Evolutionary conservation across 2,329 filamentous ascomycete genomes (phyloP), one percentile per base, ranked within the genome.

Genomic region (Sporothrix brunneoviolacea): DNA sequence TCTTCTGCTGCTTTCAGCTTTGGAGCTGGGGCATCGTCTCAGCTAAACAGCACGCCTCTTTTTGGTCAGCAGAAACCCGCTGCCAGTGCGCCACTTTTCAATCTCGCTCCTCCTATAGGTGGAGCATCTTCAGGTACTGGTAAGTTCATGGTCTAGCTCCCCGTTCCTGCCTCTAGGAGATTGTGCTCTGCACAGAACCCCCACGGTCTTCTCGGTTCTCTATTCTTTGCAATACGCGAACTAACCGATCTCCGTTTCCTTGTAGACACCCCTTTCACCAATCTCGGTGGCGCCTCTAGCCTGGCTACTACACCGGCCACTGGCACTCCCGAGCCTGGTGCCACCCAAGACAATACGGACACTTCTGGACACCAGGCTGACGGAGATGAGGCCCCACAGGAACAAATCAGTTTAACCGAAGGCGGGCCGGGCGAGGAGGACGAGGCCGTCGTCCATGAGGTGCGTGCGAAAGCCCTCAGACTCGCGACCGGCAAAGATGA

Each of bases 381-480:
- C 55, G 79, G 80, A 57, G 76, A 77, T 50, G 74, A 72, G 54
- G 79, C 79, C 61, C 75, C 77, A 62, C 76, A 87, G 54, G 77
- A 83, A 64, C 84, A 88, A 65, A 77, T 88, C 57, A 83, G 84
- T 62, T 75, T 91, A 59, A 82, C 82, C 47, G 74, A 78, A 56
- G 78, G 76, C 50, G 79, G 80, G 15, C 77, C 82, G 36, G 83
- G 83, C 21, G 85, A 91, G 64, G 83, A 86, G 62, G 77, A 88
- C 51, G 88, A 93, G 64, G 76, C 80, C 28, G 71, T 83, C 33
- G 64, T 90, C 18, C 77, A 86, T 63, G 84, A 91, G 62, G 75
- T 85, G 13, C 79, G 83, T 21, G 82, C 83, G 39, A 88, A 88
- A 65, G 84, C 80, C 12, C 68, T 84, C 55, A 84, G 84, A 63